Conservation (phyloP, 257 asterid genomes). For the Eucommia ulmoides region DNA sequence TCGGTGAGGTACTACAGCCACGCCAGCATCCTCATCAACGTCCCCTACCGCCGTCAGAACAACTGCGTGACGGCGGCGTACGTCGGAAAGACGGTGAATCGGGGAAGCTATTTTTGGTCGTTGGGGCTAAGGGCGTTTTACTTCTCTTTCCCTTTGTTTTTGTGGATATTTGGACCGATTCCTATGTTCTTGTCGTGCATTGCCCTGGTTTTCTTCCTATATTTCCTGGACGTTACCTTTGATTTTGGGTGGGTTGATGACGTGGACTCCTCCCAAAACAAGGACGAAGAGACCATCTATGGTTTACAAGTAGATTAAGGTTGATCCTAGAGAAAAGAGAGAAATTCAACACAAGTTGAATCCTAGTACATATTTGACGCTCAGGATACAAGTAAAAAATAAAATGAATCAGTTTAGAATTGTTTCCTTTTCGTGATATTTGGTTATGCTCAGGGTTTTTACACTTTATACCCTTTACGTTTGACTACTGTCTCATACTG, state of each 20-base stretch:
- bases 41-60: constrained; percentile 21
- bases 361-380: too few species aligned
- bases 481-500: too few species aligned
- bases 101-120: constrained; percentile 90
- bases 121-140: constrained; percentile 78
- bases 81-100: constrained; percentile 51
- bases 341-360: too few species aligned
- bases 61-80: constrained; percentile 35
- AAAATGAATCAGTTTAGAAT: too few species aligned
- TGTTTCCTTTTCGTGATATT: too few species aligned
- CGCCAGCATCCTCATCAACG: constrained; percentile 79
- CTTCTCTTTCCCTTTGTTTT: constrained; percentile 67
- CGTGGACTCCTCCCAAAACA: background rate
- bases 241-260: constrained; percentile 22
- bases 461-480: too few species aligned
- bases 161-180: constrained; percentile 89
- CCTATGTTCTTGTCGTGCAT: constrained; percentile 63
- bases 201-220: constrained; percentile 43
- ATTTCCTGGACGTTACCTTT: constrained; percentile 47
- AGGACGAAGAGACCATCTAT: background rate
- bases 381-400: too few species aligned
- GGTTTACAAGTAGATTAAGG: too few species aligned
- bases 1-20: constrained; percentile 89
- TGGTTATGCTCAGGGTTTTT: too few species aligned
- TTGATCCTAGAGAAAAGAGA: too few species aligned